A percentile compares a stretch with the other conserved stretches of the same genome.
Conservation (phyloP, 2,329 filamentous ascomycete genomes). For the Aspergillus alliaceus region DNA sequence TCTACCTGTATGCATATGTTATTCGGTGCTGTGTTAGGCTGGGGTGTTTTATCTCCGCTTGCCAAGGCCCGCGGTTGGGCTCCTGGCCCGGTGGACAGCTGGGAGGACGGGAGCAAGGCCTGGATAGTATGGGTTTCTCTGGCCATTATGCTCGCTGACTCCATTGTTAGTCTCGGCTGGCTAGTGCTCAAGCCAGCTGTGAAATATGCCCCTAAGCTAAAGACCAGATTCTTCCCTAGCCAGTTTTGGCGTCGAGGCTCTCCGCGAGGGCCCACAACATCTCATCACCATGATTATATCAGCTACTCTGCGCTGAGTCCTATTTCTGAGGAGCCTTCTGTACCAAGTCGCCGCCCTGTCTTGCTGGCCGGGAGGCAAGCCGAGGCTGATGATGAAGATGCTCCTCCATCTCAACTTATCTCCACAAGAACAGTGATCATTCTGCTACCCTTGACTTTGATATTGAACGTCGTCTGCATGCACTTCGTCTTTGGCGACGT, state of each 20-base stretch:
- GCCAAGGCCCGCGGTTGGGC: constrained; percentile 88
- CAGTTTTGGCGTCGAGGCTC: constrained; percentile 27
- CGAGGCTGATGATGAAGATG: constrained; percentile 61
- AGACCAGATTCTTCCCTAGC: constrained; percentile 30
- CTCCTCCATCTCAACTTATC: constrained; percentile 79
- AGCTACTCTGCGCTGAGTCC: constrained; percentile 31
- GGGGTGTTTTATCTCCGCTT: constrained; percentile 85
- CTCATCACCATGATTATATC: constrained; percentile 26
- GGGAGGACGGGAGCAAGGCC: constrained; percentile 90
- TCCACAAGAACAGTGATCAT: constrained; percentile 68
- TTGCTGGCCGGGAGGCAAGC: neutral
- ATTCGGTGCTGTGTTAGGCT: constrained; percentile 82
- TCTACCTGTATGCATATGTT: constrained; percentile 96
- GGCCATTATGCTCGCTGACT: constrained; percentile 95
- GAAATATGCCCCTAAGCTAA: constrained; percentile 43
- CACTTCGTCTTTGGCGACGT: constrained; percentile 80
- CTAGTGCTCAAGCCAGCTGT: constrained; percentile 67
- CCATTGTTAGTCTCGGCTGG: constrained; percentile 82
- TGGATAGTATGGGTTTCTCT: constrained; percentile 98
- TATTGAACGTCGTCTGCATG: constrained; percentile 78
- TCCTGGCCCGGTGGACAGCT: constrained; percentile 79
- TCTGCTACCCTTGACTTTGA: constrained; percentile 73
- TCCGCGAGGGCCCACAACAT: constrained; percentile 16
- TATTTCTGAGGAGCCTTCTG: constrained; percentile 22
- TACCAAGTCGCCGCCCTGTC: constrained; percentile 6